Evolutionary conservation across 2,329 filamentous ascomycete genomes (phyloP), one percentile per base, ranked within the genome.

Genomic region (Phoma herbarum): DNA sequence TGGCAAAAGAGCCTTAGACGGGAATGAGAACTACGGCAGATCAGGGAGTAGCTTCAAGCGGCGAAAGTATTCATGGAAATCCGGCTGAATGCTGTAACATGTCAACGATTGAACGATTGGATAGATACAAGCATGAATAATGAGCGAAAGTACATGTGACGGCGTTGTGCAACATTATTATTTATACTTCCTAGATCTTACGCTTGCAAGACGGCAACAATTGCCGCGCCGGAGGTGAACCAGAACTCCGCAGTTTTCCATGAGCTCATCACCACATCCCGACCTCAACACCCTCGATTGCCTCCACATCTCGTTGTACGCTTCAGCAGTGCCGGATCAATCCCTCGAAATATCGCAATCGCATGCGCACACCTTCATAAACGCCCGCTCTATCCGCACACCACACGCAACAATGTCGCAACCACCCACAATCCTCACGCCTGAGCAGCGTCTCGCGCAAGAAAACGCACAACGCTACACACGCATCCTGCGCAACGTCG

Each of bases 401-500:
- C 63, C 33, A 35, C 18, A 10, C 31, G 6, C 12, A 26, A 53
- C 5, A 41, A 75, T 73, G 71, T 60, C 69, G 26, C 72, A 70
- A 11, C 66, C 68, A 45, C 64, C 65, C 44, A 57, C 65, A 37
- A 68, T 71, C 28, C 66, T 74, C 46, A 69, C 72, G 14, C 72
- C 75, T 12, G 73, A 76, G 60, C 64, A 76, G 59, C 72, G 71
- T 51, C 64, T 76, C 58, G 73, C 72, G 9, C 64, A 65, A 37
- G 71, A 75, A 61, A 69, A 74, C 63, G 62, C 67, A 57, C 66
- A 66, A 31, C 66, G 67, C 57, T 74, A 70, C 64, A 63, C 68
- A 4, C 63, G 61, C 49, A 62, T 76, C 56, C 64, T 65, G 20
- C 82, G 82, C 71, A 81, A 80, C 63, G 68, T 80, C 62, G 81